Evolutionary conservation across 805 yeast species (phyloP).

Genomic region (Spathaspora gorwiae): DNA sequence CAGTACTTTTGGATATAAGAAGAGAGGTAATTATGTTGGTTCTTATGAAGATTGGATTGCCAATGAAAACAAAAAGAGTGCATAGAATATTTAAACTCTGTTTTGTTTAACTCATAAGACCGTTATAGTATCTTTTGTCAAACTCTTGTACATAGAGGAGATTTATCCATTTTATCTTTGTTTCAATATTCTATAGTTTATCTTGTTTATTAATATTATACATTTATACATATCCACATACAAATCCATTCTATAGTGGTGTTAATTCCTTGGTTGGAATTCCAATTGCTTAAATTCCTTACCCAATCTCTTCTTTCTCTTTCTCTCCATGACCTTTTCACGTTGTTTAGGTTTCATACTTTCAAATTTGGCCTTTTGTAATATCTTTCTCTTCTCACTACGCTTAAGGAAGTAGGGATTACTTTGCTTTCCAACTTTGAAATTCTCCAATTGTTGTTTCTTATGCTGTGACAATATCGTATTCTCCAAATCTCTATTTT

Average conservation of each 20-base stretch:
- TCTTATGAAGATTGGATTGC: constrained; percentile 81
- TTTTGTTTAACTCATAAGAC: no score
- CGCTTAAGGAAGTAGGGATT: constrained; percentile 57
- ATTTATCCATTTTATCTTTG: no score
- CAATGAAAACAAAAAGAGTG: constrained; percentile 23
- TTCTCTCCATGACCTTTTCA: constrained; percentile 80
- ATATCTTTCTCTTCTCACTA: constrained; percentile 66
- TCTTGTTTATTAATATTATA: neutral
- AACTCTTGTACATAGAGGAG: no score
- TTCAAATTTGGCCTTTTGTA: constrained; percentile 76
- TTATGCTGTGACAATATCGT: constrained; percentile 61
- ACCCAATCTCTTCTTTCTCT: constrained; percentile 80
- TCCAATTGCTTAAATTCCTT: constrained; percentile 63
- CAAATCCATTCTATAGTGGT: no score
- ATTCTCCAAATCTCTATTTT: constrained; percentile 70
- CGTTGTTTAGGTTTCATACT: constrained; percentile 66
- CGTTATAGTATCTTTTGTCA: no score
- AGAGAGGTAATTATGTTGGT: constrained; percentile 83
- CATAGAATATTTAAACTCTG: neutral
- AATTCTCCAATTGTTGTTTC: constrained; percentile 41
- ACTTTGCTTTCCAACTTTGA: constrained; percentile 47
- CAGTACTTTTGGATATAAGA: constrained; percentile 77
- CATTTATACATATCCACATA: no score
- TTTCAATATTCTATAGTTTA: neutral
- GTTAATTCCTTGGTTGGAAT: constrained; percentile 13